phyloP scores from a whole-genome alignment of 73 alveolate species.

The Paramecium primaurelia region DNA sequence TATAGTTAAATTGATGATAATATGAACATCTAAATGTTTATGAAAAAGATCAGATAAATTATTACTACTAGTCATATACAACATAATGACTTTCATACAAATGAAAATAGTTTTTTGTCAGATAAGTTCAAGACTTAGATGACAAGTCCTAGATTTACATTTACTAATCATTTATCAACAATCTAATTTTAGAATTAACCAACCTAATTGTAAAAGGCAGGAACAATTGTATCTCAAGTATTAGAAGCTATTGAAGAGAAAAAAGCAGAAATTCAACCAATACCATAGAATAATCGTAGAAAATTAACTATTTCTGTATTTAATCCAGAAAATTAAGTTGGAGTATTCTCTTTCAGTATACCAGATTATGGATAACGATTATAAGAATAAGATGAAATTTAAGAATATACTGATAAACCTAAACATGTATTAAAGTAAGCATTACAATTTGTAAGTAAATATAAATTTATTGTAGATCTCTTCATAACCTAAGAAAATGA shows the following conservation, averaged over 20 bases:
- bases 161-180: not conserved
- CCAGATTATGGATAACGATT: slow-evolving; percentile 2
- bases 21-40: not conserved
- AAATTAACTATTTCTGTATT: not conserved
- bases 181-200: not conserved
- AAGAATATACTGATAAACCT: slow-evolving; percentile 15
- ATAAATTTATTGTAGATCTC: not conserved
- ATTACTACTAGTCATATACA: not conserved
- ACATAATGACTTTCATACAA: not conserved
- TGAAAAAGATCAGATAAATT: not conserved
- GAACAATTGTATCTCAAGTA: not conserved
- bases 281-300: not conserved
- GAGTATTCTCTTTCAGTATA: not conserved
- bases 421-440: slow-evolving; percentile 31
- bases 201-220: not conserved
- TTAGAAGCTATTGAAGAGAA: slow-evolving; percentile 4
- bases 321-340: not conserved
- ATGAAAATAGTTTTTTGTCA: slow-evolving; percentile 6
- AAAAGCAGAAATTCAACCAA: not conserved
- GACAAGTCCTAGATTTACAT: not conserved
- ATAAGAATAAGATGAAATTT: not conserved
- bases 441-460: not conserved
- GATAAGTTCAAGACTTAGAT: not conserved
- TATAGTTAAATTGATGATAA: not conserved
- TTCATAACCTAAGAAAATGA: not conserved